phyloP scores from a whole-genome alignment of 2,329 filamentous ascomycete genomes.

The Emergomyces africanus region DNA sequence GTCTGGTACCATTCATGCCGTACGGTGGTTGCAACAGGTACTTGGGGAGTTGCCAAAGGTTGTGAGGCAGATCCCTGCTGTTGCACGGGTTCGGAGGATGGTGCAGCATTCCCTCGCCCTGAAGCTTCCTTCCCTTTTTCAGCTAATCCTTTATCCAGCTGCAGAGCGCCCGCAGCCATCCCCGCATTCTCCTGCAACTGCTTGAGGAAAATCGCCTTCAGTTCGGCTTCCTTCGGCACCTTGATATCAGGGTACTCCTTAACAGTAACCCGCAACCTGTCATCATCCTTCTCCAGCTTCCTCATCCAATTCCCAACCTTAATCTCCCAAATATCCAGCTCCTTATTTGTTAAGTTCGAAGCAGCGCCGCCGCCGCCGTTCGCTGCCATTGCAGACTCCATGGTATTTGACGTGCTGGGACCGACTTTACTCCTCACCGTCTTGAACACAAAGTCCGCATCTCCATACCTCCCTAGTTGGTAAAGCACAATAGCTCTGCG shows the following conservation, averaged over 20 bases:
- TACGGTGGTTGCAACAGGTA: conserved; percentile 44
- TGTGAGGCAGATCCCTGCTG: neutral
- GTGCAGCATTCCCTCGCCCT: neutral
- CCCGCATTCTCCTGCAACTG: conserved; percentile 15
- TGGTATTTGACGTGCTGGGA: conserved; percentile 15
- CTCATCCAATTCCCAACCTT: conserved; percentile 43
- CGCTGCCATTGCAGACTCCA: conserved; percentile 20
- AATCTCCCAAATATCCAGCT: conserved; percentile 44
- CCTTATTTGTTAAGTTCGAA: conserved; percentile 18
- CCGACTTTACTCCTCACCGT: conserved; percentile 40
- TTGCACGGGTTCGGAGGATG: neutral
- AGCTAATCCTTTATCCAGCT: conserved; percentile 1
- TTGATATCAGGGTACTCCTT: conserved; percentile 42
- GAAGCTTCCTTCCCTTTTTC: conserved; percentile 5
- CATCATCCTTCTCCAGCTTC: conserved; percentile 37
- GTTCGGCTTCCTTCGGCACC: conserved; percentile 28
- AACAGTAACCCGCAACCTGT: conserved; percentile 32
- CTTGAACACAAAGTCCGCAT: conserved; percentile 60
- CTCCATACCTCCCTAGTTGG: conserved; percentile 56
- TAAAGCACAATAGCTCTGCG: conserved; percentile 64
- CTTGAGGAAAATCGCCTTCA: conserved; percentile 22
- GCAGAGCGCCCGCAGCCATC: conserved; percentile 3
- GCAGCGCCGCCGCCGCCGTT: conserved; percentile 1
- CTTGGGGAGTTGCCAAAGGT: conserved; percentile 4
- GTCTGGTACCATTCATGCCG: conserved; percentile 60